Conservation (phyloP, 2,329 filamentous ascomycete species). For the Aspergillus phoenicis region DNA sequence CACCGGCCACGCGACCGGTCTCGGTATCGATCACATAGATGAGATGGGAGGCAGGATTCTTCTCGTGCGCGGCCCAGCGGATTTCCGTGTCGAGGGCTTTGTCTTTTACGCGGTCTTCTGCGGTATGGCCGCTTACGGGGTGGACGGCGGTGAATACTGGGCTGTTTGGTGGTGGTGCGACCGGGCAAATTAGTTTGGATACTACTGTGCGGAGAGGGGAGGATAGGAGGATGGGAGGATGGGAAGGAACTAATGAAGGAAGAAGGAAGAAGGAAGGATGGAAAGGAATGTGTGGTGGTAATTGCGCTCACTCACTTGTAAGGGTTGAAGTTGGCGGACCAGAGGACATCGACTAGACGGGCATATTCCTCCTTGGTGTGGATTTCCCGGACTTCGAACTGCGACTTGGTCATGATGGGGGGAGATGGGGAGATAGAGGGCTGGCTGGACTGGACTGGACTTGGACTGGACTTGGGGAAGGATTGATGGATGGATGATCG, state of each 20-base stretch:
- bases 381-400: constrained; percentile 16
- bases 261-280: background rate
- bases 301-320: constrained; percentile 14
- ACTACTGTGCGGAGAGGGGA: background rate
- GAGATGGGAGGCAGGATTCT: constrained; percentile 17
- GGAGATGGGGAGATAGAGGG: no score
- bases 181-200: background rate
- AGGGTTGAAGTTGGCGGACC: constrained; percentile 19
- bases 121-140: constrained; percentile 18
- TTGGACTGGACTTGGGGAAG: background rate
- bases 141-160: constrained; percentile 23
- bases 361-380: constrained; percentile 19
- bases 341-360: constrained; percentile 18
- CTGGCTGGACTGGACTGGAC: no score
- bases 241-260: background rate
- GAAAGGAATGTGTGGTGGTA: no score
- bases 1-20: constrained; percentile 17
- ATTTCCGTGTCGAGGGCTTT: constrained; percentile 20
- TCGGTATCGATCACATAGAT: constrained; percentile 21
- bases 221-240: background rate
- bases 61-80: constrained; percentile 16
- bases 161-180: background rate
- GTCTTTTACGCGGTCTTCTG: constrained; percentile 17
- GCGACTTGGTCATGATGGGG: background rate
- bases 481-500: background rate